Base-by-base conservation (phyloP, 192 early-diverging fungal genomes). In the Linnemannia elongata region DNA sequence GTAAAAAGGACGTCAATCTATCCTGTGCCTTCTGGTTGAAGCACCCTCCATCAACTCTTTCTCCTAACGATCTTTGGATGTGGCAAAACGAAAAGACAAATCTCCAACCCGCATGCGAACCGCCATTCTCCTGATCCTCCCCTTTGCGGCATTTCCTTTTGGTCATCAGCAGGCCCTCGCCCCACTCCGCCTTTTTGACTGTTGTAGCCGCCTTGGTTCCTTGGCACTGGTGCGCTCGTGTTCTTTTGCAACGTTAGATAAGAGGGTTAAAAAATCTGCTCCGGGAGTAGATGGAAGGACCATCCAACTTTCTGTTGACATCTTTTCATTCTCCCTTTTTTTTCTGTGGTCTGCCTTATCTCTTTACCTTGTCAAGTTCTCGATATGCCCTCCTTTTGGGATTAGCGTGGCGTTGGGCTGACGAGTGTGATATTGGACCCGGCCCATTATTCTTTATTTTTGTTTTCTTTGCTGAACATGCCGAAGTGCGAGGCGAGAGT, bases 61-160 rank as follows among this genome's bases (percentile, higher is more conserved):
- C 38, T 39, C 33, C 24, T 33, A 35, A 38, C 7, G 5, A 71
- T 71, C 69, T 71, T 0, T 38, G 38, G 20, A 42, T 42, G 38
- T 42, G 24, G 35, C 22, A 15, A 38, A 38, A 35, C 4, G 22
- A 2, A 2, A 36, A 42, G 10, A 41, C 6, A 35, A 39, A 4
- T 71, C 69, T 24, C 22, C 41, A 38, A 71, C 38, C 69, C 35
- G 33, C 38, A 42, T 42, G 24, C 10, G n/a, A 71, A 10, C 41
- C n/a, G 24, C 42, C 69, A 71, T 80, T 42, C 24, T 42, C 45
- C n/a, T 18, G 42, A 39, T 38, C 68, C 41, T 44, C 42, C 63
- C n/a, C 45, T 49, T 49, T 44, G 36, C 73, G 36, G 73, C 72
- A 30, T 73, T 73, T 27, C 72, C 42, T n/a, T 47, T 47, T 45